These are phyloP conservation scores for Chernovozyma aurita DNA, from an alignment of 1,139 yeast genomes.

Conservation along the genomic window DNA sequence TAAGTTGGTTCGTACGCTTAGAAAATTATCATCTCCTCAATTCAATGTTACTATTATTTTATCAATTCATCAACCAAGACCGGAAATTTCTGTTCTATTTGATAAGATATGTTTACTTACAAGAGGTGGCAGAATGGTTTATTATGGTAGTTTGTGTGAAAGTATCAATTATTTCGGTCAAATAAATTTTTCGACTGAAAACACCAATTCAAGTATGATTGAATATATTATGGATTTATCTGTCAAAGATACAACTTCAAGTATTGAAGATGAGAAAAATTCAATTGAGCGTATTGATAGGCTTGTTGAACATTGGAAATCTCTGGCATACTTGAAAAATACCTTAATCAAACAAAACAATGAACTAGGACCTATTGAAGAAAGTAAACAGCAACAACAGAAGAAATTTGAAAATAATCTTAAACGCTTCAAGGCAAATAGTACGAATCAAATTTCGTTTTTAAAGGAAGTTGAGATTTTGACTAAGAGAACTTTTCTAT, in stretches of 20 bases:
- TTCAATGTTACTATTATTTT: constrained; percentile 67
- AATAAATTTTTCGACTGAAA: constrained; percentile 27
- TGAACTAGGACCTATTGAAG: background rate
- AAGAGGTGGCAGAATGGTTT: constrained; percentile 60
- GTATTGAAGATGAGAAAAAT: constrained; percentile 34
- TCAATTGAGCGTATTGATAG: constrained; percentile 41
- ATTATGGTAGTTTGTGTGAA: constrained; percentile 47
- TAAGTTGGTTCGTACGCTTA: constrained; percentile 58
- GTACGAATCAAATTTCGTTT: constrained; percentile 26
- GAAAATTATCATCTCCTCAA: constrained; percentile 44
- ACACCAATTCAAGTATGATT: constrained; percentile 24
- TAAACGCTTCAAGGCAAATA: constrained; percentile 22
- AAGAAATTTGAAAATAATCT: constrained; percentile 19
- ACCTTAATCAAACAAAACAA: constrained; percentile 2
- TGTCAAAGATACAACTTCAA: constrained; percentile 54
- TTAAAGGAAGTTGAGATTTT: constrained; percentile 48
- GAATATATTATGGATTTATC: constrained; percentile 68
- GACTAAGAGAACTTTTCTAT: constrained; percentile 49
- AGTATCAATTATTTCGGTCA: constrained; percentile 49
- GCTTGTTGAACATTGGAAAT: constrained; percentile 52
- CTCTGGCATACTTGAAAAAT: constrained; percentile 1
- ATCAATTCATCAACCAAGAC: constrained; percentile 82
- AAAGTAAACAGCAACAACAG: constrained; percentile 10
- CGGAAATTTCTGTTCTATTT: constrained; percentile 63
- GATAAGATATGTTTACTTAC: constrained; percentile 72